Evolutionary conservation across 768 basidiomycete genomes (phyloP).

Genomic region (Tephrocybe rancida): DNA sequence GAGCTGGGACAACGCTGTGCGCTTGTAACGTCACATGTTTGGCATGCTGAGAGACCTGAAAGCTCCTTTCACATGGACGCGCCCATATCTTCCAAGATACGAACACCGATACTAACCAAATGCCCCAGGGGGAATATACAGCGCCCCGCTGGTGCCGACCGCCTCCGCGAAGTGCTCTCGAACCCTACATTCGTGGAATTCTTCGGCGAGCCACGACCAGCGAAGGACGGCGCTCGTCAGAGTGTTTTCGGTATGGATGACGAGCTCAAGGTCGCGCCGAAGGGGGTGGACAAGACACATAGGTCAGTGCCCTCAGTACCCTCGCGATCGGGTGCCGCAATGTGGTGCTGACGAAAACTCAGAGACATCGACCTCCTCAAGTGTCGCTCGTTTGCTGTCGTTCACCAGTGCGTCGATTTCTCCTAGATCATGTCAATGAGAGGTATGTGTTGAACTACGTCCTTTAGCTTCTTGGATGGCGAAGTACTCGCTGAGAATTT

Average conservation of each 20-base stretch:
- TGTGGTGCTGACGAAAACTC: too few relatives aligned
- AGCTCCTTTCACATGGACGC: too few relatives aligned
- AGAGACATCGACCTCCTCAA: not conserved
- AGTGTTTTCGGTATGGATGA: conserved; percentile 90
- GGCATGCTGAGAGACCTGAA: too few relatives aligned
- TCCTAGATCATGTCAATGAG: too few relatives aligned
- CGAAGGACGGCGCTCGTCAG: conserved; percentile 61
- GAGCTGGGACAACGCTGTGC: too few relatives aligned
- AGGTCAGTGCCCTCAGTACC: conserved; percentile 42
- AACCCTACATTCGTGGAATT: conserved; percentile 69
- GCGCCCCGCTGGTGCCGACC: conserved; percentile 48
- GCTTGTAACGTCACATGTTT: too few relatives aligned
- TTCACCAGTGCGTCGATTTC: not conserved
- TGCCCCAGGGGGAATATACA: conserved; percentile 59
- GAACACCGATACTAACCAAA: not conserved
- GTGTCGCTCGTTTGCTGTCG: not conserved
- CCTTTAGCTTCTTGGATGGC: conserved; percentile 51
- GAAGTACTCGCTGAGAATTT: conserved; percentile 73
- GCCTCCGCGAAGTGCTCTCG: conserved; percentile 69
- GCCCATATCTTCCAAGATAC: too few relatives aligned
- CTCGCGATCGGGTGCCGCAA: too few relatives aligned
- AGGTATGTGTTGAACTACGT: too few relatives aligned
- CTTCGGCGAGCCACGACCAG: conserved; percentile 73
- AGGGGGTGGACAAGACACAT: conserved; percentile 85
- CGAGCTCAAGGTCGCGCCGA: conserved; percentile 89